Evolutionary conservation across 768 basidiomycete genomes (phyloP).

Genomic region (Tephrocybe sp.): DNA sequence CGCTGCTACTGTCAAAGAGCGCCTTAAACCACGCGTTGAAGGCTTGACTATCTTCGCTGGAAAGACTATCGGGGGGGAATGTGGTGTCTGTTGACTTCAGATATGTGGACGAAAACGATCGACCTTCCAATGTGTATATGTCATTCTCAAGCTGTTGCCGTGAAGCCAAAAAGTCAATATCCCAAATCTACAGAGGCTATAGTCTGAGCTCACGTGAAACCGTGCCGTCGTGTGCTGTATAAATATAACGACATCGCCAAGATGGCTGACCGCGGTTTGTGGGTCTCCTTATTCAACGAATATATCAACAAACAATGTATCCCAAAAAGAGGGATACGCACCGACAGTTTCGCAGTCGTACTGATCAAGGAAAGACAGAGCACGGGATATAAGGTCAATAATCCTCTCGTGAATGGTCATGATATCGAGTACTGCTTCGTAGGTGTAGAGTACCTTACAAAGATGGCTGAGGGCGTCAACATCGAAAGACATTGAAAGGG

Average conservation of each 20-base stretch:
- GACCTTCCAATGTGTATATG: conserved; percentile 43
- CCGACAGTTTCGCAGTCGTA: conserved; percentile 83
- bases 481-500: conserved; percentile 50
- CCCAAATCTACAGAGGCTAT: conserved; percentile 1
- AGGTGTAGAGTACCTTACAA: conserved; percentile 62
- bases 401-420: conserved; percentile 65
- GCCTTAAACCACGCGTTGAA: conserved; percentile 71
- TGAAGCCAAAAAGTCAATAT: conserved; percentile 2
- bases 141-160: conserved; percentile 48
- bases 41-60: conserved; percentile 39
- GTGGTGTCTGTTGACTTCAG: conserved; percentile 47
- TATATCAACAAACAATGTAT: background rate
- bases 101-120: conserved; percentile 47
- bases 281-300: conserved; percentile 61
- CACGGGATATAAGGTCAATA: conserved; percentile 61
- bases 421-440: conserved; percentile 62
- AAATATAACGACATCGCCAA: conserved; percentile 79
- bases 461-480: conserved; percentile 68
- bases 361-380: conserved; percentile 59
- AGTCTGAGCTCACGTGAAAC: conserved; percentile 54
- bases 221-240: conserved; percentile 62
- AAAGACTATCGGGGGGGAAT: conserved; percentile 37
- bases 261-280: conserved; percentile 73
- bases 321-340: conserved; percentile 30
- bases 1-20: conserved; percentile 71